phyloP scores from a whole-genome alignment of 306 rosid species.

The Coriaria nepalensis region DNA sequence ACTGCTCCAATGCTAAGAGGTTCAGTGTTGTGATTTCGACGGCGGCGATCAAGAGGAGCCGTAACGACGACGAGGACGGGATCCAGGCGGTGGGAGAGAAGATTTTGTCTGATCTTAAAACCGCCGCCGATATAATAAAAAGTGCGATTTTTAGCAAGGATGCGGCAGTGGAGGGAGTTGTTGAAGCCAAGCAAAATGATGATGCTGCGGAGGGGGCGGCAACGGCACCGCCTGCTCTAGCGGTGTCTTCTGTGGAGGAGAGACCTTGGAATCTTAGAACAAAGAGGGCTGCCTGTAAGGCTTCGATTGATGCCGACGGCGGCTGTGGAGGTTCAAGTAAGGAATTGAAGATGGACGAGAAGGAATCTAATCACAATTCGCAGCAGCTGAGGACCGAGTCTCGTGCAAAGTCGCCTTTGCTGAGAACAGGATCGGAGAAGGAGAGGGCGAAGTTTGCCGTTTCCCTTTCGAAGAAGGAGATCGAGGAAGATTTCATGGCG shows the following conservation, averaged over 20 bases:
- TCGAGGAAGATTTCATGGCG: conserved; percentile 60
- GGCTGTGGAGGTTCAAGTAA: conserved; percentile 11
- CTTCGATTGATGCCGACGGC: conserved; percentile 22
- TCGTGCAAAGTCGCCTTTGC: conserved; percentile 32
- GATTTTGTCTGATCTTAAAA: conserved; percentile 70
- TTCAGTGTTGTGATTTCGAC: conserved; percentile 7
- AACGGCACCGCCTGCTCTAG: not conserved
- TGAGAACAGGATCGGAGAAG: conserved; percentile 26
- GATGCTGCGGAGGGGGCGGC: conserved; percentile 10
- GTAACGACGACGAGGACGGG: conserved; percentile 36
- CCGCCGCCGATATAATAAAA: conserved; percentile 53
- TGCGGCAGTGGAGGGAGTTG: conserved; percentile 10
- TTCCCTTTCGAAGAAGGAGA: conserved; percentile 43
- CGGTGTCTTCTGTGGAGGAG: conserved; percentile 13
- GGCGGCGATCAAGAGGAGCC: conserved; percentile 20
- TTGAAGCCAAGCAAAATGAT: conserved; percentile 1
- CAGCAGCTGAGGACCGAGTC: conserved; percentile 29
- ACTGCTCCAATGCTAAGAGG: conserved; percentile 16
- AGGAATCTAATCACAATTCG: conserved; percentile 24
- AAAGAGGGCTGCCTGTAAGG: conserved; percentile 39
- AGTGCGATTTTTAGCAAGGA: conserved; percentile 45
- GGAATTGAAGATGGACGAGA: conserved; percentile 44
- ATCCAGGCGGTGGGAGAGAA: conserved; percentile 78
- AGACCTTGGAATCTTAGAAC: conserved; percentile 75
- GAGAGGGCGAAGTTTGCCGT: conserved; percentile 34